Conservation (phyloP, 768 basidiomycete genomes). For the Rhizopogon vinicolor region DNA sequence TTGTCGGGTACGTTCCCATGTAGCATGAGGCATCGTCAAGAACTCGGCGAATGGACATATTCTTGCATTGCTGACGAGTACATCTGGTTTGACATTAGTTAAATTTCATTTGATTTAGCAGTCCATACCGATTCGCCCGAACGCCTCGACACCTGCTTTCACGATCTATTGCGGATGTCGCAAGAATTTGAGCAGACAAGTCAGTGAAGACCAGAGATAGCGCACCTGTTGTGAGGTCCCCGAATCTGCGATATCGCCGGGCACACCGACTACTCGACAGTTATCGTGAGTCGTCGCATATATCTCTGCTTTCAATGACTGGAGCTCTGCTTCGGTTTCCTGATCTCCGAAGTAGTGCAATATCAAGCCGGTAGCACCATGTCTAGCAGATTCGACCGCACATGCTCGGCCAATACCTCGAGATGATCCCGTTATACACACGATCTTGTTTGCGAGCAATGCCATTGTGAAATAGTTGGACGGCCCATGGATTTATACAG, state of each 20-base stretch:
- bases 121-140: constrained; percentile 58
- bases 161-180: constrained; percentile 45
- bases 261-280: constrained; percentile 41
- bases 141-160: constrained; percentile 48
- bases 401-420: constrained; percentile 71
- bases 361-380: constrained; percentile 60
- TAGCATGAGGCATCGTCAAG: constrained; percentile 47
- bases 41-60: constrained; percentile 80
- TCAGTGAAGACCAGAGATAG: neutral
- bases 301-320: constrained; percentile 42
- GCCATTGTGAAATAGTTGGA: constrained; percentile 22
- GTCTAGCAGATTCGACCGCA: constrained; percentile 58
- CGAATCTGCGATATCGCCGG: constrained; percentile 62
- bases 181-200: neutral
- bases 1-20: constrained; percentile 41
- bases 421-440: constrained; percentile 71
- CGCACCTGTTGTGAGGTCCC: constrained; percentile 52
- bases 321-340: constrained; percentile 46
- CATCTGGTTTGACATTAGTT: constrained; percentile 24
- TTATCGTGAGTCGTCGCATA: constrained; percentile 24
- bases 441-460: constrained; percentile 50
- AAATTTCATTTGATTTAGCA: neutral
- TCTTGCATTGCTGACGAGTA: constrained; percentile 54
- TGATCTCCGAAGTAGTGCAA: constrained; percentile 66
- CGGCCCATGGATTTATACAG: too few relatives aligned